Base-by-base conservation (phyloP, 495 filamentous ascomycete species). In the Aspergillus haitiensis region DNA sequence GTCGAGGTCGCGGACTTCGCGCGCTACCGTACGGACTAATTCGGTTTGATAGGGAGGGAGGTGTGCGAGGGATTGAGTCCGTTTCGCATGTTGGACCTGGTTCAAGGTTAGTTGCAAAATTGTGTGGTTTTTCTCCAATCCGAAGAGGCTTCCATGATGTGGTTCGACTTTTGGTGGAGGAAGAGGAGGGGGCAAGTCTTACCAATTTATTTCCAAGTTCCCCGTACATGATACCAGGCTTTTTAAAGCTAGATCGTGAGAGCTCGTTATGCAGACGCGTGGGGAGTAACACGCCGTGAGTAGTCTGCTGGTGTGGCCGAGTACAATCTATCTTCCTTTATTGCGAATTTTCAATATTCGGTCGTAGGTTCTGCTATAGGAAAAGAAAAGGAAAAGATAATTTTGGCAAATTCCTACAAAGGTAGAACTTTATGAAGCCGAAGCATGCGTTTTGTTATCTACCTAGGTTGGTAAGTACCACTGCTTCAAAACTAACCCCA, bases 51-150 rank as follows among this genome's bases (percentile, higher is more conserved):
- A 97, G 13, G 92, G 88, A 0, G 94, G 95, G 11, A 99, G 86
- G 70, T 95, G 86, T 15, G 86, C 74, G 42, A 99, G 86, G 56
- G 90, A 85, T 77, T 95, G 91, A 39, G 92, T 97, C 63, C 95
- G 85, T 81, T 98, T 98, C 71, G 93, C 95, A 77, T 99, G 91
- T 82, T 94, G 92, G 63, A 93, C 91, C 93, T 97, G 65, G 44
- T 18, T 51, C 36, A 35, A 44, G 40, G 50, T 64, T 48, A 54
- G 33, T 47, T 57, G 18, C 27, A 6, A 7, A 54, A 27, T 34
- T 56, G n/a, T 15, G 32, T 12, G 55, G 42, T 7, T 27, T 53
- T 46, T 3, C 51, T 15, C 11, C 3, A 16, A 40, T 40, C 37
- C 9, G 37, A 11, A 40, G 39, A 15, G 39, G 39, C 12, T 11